A percentile compares a stretch with the other conserved stretches of the same genome.
These are phyloP conservation scores for Penicillium janthinellum DNA, from an alignment of 2,329 filamentous ascomycete genomes.

Conservation along the genomic window DNA sequence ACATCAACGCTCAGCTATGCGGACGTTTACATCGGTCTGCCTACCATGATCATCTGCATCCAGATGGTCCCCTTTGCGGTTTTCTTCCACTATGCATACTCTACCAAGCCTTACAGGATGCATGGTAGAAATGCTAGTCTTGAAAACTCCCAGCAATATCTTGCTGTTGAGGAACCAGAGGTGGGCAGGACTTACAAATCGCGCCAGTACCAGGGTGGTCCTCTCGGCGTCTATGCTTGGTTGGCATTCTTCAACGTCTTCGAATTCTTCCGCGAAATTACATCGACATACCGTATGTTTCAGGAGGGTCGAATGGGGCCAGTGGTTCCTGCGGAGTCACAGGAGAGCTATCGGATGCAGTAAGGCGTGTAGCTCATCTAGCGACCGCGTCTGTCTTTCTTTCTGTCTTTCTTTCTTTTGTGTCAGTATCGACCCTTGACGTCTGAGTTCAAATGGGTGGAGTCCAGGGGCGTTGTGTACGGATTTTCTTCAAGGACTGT, in stretches of 20 bases:
- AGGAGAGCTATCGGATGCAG: neutral
- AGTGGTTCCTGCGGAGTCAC: neutral
- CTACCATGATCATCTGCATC: slow-evolving; percentile 34
- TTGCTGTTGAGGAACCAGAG: slow-evolving; percentile 7
- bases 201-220: slow-evolving; percentile 16
- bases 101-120: slow-evolving; percentile 24
- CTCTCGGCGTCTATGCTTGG: slow-evolving; percentile 16
- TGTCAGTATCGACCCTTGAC: too few species aligned
- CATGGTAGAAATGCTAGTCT: neutral
- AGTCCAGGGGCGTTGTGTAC: neutral
- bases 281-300: slow-evolving; percentile 11
- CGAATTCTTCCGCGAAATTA: slow-evolving; percentile 11
- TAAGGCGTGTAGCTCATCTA: neutral
- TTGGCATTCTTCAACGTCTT: slow-evolving; percentile 12
- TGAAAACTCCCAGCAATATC: slow-evolving; percentile 5
- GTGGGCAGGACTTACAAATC: neutral
- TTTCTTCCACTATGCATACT: slow-evolving; percentile 36
- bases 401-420: neutral
- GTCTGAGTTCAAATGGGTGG: neutral
- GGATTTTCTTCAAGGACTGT: neutral
- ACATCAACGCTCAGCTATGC: slow-evolving; percentile 31
- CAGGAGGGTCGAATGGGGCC: neutral
- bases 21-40: slow-evolving; percentile 35
- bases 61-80: slow-evolving; percentile 36
- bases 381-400: neutral